These are phyloP conservation scores for Brassica hybrid DNA, from an alignment of 441 rosid species.

Conservation along the genomic window DNA sequence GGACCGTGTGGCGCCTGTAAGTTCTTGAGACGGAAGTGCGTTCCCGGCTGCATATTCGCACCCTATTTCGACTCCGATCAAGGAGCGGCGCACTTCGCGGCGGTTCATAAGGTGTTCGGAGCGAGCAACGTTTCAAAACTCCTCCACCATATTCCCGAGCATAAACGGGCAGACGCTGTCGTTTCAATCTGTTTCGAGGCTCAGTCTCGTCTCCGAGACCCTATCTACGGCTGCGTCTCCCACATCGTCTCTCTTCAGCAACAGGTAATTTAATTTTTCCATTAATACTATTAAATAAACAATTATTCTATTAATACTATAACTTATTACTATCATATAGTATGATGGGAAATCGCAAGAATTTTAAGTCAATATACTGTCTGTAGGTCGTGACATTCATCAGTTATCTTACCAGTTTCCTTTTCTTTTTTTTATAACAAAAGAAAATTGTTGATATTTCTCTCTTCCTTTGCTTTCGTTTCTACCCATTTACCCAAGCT, in stretches of 20 bases:
- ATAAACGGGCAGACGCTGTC: constrained; percentile 80
- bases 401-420: background rate
- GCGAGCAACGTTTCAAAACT: constrained; percentile 94
- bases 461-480: constrained; percentile 4
- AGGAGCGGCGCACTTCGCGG: constrained; percentile 94
- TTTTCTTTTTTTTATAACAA: background rate
- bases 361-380: constrained; percentile 26
- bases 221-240: constrained; percentile 87
- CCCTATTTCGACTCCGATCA: constrained; percentile 90
- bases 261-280: constrained; percentile 56
- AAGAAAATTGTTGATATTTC: constrained; percentile 15
- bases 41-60: constrained; percentile 81
- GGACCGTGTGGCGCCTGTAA: constrained; percentile 97
- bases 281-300: background rate
- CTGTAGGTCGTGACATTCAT: constrained; percentile 13
- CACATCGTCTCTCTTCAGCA: constrained; percentile 94
- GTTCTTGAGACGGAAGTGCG: constrained; percentile 88
- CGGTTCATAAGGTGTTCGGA: constrained; percentile 93
- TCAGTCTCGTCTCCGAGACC: constrained; percentile 86
- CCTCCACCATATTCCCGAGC: constrained; percentile 66
- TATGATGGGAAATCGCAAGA: constrained; percentile 20
- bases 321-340: background rate
- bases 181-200: constrained; percentile 89
- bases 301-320: too few relatives aligned
- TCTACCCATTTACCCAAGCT: background rate